These are phyloP conservation scores for Alternaria alternata DNA, from an alignment of 2,329 filamentous ascomycete species.

Conservation along the genomic window DNA sequence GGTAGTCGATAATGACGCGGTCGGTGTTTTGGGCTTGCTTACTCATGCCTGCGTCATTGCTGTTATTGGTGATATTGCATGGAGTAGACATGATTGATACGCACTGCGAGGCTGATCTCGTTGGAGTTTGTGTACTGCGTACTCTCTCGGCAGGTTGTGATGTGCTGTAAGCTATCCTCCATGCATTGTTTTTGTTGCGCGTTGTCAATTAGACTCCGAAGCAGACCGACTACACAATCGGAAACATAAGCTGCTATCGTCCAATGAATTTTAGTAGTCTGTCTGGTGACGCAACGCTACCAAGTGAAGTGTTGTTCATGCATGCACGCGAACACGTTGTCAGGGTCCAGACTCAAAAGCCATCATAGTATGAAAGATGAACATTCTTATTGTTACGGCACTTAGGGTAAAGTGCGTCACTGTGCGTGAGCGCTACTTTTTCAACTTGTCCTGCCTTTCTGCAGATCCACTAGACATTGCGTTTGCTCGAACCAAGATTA, in stretches of 20 bases:
- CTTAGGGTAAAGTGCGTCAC: slow-evolving; percentile 5
- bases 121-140: neutral
- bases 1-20: neutral
- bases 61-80: neutral
- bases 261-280: neutral
- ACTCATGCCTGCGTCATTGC: neutral
- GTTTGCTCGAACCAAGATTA: slow-evolving; percentile 1
- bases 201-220: neutral
- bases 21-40: neutral
- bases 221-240: neutral
- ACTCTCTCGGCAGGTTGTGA: neutral
- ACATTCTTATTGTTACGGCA: neutral
- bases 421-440: slow-evolving; percentile 1
- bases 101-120: neutral
- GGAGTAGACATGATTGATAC: neutral
- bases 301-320: neutral
- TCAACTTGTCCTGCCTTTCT: neutral
- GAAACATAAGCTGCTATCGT: neutral
- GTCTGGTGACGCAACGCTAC: neutral
- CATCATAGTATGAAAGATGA: neutral
- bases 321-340: neutral
- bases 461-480: slow-evolving; percentile 4
- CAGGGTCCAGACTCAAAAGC: neutral
- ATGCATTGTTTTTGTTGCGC: neutral
- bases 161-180: neutral